Conservation (phyloP, 2,329 filamentous ascomycete species). For the Metarhizium guizhouense region DNA sequence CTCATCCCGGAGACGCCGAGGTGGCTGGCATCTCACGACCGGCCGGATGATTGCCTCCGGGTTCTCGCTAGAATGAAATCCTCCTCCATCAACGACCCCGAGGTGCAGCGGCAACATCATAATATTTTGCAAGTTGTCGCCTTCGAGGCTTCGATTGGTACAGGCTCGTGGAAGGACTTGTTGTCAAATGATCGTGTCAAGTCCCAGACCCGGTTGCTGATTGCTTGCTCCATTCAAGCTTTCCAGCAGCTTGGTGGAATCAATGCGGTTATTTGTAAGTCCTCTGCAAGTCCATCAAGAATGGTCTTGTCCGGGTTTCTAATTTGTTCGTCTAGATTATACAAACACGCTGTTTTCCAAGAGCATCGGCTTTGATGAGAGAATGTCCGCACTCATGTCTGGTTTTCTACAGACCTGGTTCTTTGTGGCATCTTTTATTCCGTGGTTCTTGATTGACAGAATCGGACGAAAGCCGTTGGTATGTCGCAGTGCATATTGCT, state of each 20-base stretch:
- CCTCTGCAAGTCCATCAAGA: too few species aligned
- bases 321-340: constrained; percentile 25
- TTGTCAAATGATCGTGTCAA: constrained; percentile 23
- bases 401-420: constrained; percentile 41
- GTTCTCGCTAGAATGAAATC: constrained; percentile 27
- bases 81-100: constrained; percentile 11
- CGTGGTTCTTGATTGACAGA: constrained; percentile 37
- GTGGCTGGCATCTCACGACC: constrained; percentile 31
- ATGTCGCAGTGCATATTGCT: neutral
- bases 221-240: constrained; percentile 21
- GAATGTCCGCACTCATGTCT: constrained; percentile 41
- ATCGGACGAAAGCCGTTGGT: constrained; percentile 35
- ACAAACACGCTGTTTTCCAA: constrained; percentile 36
- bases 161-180: constrained; percentile 20
- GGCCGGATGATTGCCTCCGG: constrained; percentile 24
- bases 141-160: constrained; percentile 19
- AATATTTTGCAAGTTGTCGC: constrained; percentile 10
- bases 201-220: constrained; percentile 19
- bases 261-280: constrained; percentile 35
- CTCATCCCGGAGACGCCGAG: constrained; percentile 34
- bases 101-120: constrained; percentile 17
- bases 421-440: constrained; percentile 31
- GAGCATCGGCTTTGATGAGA: constrained; percentile 30
- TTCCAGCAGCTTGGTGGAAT: constrained; percentile 39
- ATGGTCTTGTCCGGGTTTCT: neutral